Evolutionary conservation across 2,329 filamentous ascomycete species (phyloP).

Genomic region (Diaporthe batatas): DNA sequence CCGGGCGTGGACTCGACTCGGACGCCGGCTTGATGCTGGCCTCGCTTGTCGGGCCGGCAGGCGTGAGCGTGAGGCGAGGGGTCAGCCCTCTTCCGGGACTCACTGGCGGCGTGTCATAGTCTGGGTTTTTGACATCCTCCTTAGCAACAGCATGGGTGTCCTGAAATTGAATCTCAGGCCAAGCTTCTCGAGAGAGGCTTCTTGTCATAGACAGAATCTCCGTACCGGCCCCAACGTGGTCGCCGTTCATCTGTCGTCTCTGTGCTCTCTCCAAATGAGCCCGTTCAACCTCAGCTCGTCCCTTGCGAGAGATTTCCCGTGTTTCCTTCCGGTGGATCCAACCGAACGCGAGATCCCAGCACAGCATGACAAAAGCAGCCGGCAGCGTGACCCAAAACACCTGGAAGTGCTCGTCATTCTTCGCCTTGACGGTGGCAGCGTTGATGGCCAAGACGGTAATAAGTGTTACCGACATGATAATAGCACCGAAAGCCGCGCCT

Average conservation of each 20-base stretch:
- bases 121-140: background rate
- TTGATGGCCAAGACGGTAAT: constrained; percentile 76
- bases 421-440: constrained; percentile 64
- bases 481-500: constrained; percentile 73
- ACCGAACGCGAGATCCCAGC: constrained; percentile 74
- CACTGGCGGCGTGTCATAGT: background rate
- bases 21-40: background rate
- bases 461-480: constrained; percentile 76
- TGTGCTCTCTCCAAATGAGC: constrained; percentile 55
- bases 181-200: background rate
- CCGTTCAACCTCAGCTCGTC: constrained; percentile 62
- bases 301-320: constrained; percentile 70
- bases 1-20: background rate
- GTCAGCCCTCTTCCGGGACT: background rate
- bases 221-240: background rate
- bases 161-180: background rate
- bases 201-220: constrained; percentile 4
- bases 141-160: background rate
- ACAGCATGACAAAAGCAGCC: constrained; percentile 76
- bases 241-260: background rate
- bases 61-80: constrained; percentile 4
- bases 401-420: constrained; percentile 59
- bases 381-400: constrained; percentile 79
- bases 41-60: background rate
- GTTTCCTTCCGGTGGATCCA: constrained; percentile 75